phyloP scores from a whole-genome alignment of 768 basidiomycete species.

The Exidia glandulosa region DNA sequence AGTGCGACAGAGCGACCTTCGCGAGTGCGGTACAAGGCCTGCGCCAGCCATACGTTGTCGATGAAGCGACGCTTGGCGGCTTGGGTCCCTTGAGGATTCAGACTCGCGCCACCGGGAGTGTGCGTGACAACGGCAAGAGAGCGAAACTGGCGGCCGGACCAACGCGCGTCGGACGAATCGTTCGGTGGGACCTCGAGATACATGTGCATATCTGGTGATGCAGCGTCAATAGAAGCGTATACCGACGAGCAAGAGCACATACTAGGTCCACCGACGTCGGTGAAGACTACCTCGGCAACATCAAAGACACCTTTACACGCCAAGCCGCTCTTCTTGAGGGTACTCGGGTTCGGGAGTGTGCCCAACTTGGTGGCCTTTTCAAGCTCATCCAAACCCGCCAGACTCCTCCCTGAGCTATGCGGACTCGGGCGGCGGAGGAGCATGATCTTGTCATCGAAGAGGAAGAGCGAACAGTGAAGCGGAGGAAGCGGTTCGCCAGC shows the following conservation, averaged over 20 bases:
- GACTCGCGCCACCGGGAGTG: slow-evolving; percentile 34
- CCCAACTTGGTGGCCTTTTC: slow-evolving; percentile 44
- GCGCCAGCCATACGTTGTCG: slow-evolving; percentile 80
- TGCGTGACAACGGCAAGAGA: slow-evolving; percentile 69
- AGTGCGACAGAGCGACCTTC: slow-evolving; percentile 64
- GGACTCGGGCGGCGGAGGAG: slow-evolving; percentile 78
- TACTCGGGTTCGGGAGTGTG: slow-evolving; percentile 39
- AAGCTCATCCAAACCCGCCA: slow-evolving; percentile 69
- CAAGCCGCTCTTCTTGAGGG: slow-evolving; percentile 71
- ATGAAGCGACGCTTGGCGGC: slow-evolving; percentile 73
- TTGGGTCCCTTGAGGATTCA: slow-evolving; percentile 55
- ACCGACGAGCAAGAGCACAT: slow-evolving; percentile 15
- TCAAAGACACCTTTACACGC: slow-evolving; percentile 78
- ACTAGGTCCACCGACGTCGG: slow-evolving; percentile 75
- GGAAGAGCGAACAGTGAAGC: slow-evolving; percentile 78
- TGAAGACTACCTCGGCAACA: slow-evolving; percentile 70
- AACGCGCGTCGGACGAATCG: slow-evolving; percentile 66
- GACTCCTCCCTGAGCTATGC: slow-evolving; percentile 58
- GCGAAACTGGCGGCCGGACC: slow-evolving; percentile 81
- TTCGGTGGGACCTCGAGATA: slow-evolving; percentile 74
- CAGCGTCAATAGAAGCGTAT: background rate
- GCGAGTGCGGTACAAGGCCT: slow-evolving; percentile 68
- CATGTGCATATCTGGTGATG: slow-evolving; percentile 63
- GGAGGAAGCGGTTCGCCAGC: slow-evolving; percentile 37
- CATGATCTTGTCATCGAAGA: slow-evolving; percentile 91